These are phyloP conservation scores for Emmonsiellopsis sp. DNA, from an alignment of 2,329 filamentous ascomycete genomes.

Conservation along the genomic window DNA sequence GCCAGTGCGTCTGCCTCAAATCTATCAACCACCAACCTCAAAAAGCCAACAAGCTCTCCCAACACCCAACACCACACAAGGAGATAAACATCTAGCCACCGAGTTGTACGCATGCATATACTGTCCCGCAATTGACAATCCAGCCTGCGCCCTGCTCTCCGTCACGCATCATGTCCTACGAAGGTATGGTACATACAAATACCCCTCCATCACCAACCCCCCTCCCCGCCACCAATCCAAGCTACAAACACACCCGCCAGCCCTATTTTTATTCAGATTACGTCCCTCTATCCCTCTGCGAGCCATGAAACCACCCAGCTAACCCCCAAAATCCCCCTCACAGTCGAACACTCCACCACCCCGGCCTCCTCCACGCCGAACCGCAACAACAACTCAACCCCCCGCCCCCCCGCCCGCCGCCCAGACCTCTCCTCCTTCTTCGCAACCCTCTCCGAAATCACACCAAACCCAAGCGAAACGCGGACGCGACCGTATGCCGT, in stretches of 20 bases:
- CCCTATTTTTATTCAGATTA: not conserved
- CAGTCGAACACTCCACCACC: slow-evolving; percentile 36
- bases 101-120: not conserved
- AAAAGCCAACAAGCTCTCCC: not conserved
- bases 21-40: slow-evolving; percentile 1
- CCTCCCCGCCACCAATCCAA: not conserved
- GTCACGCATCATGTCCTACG: not conserved
- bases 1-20: slow-evolving; percentile 6
- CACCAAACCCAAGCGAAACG: slow-evolving; percentile 38
- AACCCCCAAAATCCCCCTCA: not conserved
- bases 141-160: not conserved
- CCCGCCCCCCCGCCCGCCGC: slow-evolving; percentile 37
- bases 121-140: not conserved
- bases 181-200: not conserved
- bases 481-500: slow-evolving; percentile 50
- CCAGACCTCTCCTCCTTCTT: slow-evolving; percentile 60
- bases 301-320: slow-evolving; percentile 4
- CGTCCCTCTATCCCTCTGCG: not conserved
- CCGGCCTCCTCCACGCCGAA: slow-evolving; percentile 19
- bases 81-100: not conserved
- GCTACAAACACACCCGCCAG: not conserved
- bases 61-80: not conserved
- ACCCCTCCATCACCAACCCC: not conserved
- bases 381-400: slow-evolving; percentile 20
- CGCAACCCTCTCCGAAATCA: slow-evolving; percentile 50